Evolutionary conservation across 192 early-diverging fungal species (phyloP).

Genomic region (Lobosporangium transversale): DNA sequence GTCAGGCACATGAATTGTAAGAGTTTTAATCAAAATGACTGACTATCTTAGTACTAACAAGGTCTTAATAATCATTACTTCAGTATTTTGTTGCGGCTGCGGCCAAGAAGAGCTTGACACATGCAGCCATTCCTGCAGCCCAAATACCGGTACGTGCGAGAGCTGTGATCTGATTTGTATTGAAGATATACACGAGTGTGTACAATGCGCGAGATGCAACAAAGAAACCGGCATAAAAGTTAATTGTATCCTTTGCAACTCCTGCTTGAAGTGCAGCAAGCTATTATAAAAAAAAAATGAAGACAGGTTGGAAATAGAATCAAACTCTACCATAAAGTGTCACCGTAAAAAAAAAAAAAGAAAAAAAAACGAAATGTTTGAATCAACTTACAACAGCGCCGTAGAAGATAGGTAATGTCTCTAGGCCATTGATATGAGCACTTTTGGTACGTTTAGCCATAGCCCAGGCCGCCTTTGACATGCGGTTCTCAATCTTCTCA

Average conservation of each 20-base stretch:
- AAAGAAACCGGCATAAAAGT: conserved; percentile 32
- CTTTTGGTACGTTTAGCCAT: conserved; percentile 55
- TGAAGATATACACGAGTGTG: conserved; percentile 42
- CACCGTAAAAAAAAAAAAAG: conserved; percentile 7
- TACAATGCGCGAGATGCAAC: conserved; percentile 18
- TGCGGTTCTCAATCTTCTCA: conserved; percentile 36
- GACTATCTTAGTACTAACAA: too few relatives aligned
- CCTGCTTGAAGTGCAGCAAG: conserved; percentile 47
- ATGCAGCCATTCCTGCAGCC: conserved; percentile 25
- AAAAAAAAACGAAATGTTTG: background rate
- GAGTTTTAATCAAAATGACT: too few relatives aligned
- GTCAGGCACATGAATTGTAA: too few relatives aligned
- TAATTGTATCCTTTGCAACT: conserved; percentile 47
- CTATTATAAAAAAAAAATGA: conserved; percentile 2
- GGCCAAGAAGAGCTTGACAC: conserved; percentile 42
- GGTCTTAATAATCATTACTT: too few relatives aligned
- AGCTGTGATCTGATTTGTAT: conserved; percentile 25
- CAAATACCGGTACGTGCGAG: conserved; percentile 30
- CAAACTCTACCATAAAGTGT: conserved; percentile 3
- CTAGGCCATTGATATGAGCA: conserved; percentile 51
- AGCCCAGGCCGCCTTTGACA: conserved; percentile 42
- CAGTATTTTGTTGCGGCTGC: conserved; percentile 47
- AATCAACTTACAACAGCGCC: conserved; percentile 46
- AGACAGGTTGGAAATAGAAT: too few relatives aligned
- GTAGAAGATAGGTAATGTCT: conserved; percentile 49